Conservation (phyloP, 2,329 filamentous ascomycete genomes). For the Lecanoromycetidae sp. region DNA sequence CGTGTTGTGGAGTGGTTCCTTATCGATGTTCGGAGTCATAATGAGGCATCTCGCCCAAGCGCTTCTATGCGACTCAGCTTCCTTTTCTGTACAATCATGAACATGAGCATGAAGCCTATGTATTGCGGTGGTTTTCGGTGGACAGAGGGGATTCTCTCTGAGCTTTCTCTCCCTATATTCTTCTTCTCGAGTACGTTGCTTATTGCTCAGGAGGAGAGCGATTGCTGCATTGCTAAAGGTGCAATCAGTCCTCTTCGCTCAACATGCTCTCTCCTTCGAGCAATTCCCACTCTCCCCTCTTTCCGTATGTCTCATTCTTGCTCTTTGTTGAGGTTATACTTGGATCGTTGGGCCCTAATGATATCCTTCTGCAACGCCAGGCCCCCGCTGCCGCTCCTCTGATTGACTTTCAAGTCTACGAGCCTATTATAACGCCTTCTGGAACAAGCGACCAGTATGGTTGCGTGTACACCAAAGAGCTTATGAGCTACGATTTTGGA, state of each 20-base stretch:
- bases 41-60: background rate
- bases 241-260: background rate
- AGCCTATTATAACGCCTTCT: constrained; percentile 14
- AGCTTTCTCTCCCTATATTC: background rate
- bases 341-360: constrained; percentile 6
- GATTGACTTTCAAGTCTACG: constrained; percentile 14
- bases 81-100: constrained; percentile 3
- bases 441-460: constrained; percentile 14
- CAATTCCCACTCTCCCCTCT: constrained; percentile 11
- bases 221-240: constrained; percentile 2
- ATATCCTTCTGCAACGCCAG: constrained; percentile 11
- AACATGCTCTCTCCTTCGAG: constrained; percentile 7
- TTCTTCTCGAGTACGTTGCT: background rate
- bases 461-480: constrained; percentile 14
- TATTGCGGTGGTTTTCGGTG: background rate
- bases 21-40: background rate
- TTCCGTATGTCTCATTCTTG: constrained; percentile 11
- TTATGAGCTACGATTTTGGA: constrained; percentile 17
- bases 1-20: background rate
- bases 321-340: background rate
- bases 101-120: background rate
- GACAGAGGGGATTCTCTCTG: background rate
- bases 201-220: background rate
- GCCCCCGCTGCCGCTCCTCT: constrained; percentile 1
- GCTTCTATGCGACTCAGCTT: background rate